Conservation (phyloP, 148 eudicot species). For the Heliosperma pusillum region DNA sequence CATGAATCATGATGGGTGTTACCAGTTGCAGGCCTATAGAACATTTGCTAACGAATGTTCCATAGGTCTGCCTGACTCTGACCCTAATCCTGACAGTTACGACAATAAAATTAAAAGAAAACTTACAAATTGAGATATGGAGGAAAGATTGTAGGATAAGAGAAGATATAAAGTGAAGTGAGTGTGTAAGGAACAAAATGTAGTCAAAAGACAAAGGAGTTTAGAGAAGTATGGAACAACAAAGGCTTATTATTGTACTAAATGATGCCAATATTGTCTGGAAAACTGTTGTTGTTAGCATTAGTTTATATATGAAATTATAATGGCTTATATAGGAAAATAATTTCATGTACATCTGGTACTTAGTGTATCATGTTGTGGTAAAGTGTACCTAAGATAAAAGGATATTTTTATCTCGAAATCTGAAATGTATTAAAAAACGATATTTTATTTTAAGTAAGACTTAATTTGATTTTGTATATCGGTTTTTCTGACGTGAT, state of each 20-base stretch:
- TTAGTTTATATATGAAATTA: background rate
- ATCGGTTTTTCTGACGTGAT: too few species aligned
- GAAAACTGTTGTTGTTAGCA: background rate
- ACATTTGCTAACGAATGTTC: background rate
- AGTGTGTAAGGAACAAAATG: background rate
- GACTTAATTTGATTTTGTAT: too few species aligned
- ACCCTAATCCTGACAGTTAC: too few species aligned
- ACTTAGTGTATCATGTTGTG: too few species aligned
- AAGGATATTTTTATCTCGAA: too few species aligned
- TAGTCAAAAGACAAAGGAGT: background rate
- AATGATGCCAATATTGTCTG: background rate
- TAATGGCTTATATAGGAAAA: background rate
- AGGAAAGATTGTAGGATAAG: background rate
- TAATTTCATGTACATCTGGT: too few species aligned
- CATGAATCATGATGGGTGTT: too few species aligned
- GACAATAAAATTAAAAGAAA: too few species aligned
- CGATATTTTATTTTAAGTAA: too few species aligned
- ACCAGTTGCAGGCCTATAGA: background rate
- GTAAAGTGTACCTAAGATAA: too few species aligned
- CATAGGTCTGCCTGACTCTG: too few species aligned
- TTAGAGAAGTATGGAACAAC: background rate
- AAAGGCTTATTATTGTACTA: background rate
- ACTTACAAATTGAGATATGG: conserved; percentile 9
- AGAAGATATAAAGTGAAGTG: conserved; percentile 1
- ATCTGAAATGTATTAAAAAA: too few species aligned